Conservation (phyloP, 805 yeast species). For the Lipomyces oligophaga region DNA sequence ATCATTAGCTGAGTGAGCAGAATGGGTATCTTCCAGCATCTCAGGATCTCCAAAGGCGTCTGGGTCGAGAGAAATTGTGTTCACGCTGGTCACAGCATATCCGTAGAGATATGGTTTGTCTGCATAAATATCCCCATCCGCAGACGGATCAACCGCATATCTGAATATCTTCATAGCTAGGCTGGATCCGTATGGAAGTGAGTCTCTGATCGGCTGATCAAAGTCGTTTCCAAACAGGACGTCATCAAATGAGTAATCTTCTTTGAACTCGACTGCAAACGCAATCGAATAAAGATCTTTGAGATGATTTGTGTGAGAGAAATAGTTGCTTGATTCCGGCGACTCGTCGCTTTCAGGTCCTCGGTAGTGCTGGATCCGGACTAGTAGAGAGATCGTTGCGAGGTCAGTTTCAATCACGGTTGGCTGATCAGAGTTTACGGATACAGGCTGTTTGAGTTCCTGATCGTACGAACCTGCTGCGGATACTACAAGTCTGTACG, state of each 20-base stretch:
- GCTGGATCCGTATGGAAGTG: constrained; percentile 54
- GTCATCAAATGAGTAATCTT: constrained; percentile 36
- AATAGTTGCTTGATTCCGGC: constrained; percentile 31
- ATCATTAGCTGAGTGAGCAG: background rate
- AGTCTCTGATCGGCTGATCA: constrained; percentile 53
- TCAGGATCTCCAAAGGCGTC: background rate
- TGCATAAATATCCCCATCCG: constrained; percentile 56
- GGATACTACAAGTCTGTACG: constrained; percentile 10
- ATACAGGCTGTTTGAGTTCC: constrained; percentile 1
- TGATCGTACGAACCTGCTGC: constrained; percentile 13
- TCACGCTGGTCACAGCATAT: constrained; percentile 55
- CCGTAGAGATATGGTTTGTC: constrained; percentile 65
- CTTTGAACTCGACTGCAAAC: constrained; percentile 44
- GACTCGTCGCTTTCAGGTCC: constrained; percentile 24
- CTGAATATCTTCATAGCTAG: constrained; percentile 56
- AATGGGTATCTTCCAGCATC: constrained; percentile 10
- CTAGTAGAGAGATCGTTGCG: constrained; percentile 7
- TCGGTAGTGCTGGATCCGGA: constrained; percentile 15
- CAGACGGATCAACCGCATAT: constrained; percentile 59
- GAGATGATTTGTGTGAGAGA: constrained; percentile 30
- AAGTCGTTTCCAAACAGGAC: constrained; percentile 69
- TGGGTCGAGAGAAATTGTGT: constrained; percentile 31
- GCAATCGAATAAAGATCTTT: constrained; percentile 40
- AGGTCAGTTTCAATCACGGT: constrained; percentile 1
- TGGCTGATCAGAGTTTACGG: constrained; percentile 21